Base-by-base conservation (phyloP, 768 basidiomycete species). In the Tricholoma saponaceum region DNA sequence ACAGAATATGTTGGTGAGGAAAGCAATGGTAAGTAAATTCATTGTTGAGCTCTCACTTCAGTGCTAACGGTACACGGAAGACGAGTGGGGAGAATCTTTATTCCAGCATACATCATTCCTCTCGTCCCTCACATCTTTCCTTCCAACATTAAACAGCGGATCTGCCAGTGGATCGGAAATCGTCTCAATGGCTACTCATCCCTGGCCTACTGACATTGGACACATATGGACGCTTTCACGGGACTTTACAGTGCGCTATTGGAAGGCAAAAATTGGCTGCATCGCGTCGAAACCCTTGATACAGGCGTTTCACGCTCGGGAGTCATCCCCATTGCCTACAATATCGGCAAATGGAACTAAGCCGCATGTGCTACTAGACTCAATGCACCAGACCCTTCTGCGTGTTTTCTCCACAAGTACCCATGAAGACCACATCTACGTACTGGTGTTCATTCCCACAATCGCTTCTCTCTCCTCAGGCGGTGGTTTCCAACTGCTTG, bases 191-290 rank as follows among this genome's bases (percentile, higher is more conserved):
- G 82, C 90, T 5, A 85, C 84, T 44, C 81, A 86, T 69, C 83
- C 88, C 41, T 88, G 85, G 72, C 89, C 89, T 16, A 88, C 87
- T 13, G 89, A 90, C 66, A 77, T 89, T 56, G 81, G 79, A 33
- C 79, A 90, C 63, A 75, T 88, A 20, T 96, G 92, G 83, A 87
- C 93, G 1, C 79, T 98, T 41, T 94, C 95, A 8, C 80, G 93
- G 55, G 93, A 97, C 74, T 82, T 89, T 55, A 87, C 86, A 32
- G 76, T 98, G 41, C 82, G 93, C 37, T 76, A 90, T 43, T 98
- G 95, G 95, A 88, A 89, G 61, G 79, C 86, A 26, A 83, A 87
- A 68, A 76, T 83, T 55, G 86, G 86, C 44, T 88, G 90, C 66
- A 79, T 87, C n/a, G 81, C 85, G 28, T 82, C 83, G 30, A 86